phyloP scores from a whole-genome alignment of 1,284 basidiomycete species.

The Salmacisia buchloeana region DNA sequence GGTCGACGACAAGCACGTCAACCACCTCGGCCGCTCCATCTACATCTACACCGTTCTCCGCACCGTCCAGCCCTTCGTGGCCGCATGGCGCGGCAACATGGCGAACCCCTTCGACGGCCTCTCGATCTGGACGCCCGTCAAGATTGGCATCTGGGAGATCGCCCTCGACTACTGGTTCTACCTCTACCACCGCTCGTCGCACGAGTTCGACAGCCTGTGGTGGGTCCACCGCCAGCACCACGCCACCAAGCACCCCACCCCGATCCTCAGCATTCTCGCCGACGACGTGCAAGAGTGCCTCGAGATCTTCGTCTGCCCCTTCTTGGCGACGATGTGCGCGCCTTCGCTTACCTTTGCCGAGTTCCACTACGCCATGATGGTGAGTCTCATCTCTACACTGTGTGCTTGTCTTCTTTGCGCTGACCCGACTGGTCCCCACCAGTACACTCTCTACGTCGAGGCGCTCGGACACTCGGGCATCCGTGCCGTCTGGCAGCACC shows the following conservation, averaged over 20 bases:
- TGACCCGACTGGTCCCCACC: constrained; percentile 17
- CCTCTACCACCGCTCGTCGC: constrained; percentile 40
- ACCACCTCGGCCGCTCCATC: constrained; percentile 42
- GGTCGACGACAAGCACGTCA: constrained; percentile 44
- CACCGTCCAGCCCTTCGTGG: constrained; percentile 36
- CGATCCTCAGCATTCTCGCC: constrained; percentile 31
- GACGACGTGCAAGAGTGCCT: constrained; percentile 38
- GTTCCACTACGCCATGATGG: constrained; percentile 11
- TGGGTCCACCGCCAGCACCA: constrained; percentile 32
- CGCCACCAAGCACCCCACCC: constrained; percentile 39
- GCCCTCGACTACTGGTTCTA: constrained; percentile 40
- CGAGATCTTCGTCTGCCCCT: constrained; percentile 36
- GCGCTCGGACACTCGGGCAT: constrained; percentile 40
- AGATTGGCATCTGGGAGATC: constrained; percentile 40
- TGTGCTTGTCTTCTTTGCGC: constrained; percentile 9
- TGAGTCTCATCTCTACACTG: neutral
- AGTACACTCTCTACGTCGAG: constrained; percentile 36
- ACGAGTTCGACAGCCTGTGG: constrained; percentile 32
- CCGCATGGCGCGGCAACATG: constrained; percentile 42
- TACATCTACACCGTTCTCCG: constrained; percentile 47
- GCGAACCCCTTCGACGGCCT: constrained; percentile 30
- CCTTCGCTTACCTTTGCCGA: constrained; percentile 24
- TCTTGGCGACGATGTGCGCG: constrained; percentile 22
- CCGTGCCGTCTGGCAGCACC: constrained; percentile 32
- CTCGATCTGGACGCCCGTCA: constrained; percentile 33